Conservation (phyloP, 148 eudicot species). For the Rheum nobile region DNA sequence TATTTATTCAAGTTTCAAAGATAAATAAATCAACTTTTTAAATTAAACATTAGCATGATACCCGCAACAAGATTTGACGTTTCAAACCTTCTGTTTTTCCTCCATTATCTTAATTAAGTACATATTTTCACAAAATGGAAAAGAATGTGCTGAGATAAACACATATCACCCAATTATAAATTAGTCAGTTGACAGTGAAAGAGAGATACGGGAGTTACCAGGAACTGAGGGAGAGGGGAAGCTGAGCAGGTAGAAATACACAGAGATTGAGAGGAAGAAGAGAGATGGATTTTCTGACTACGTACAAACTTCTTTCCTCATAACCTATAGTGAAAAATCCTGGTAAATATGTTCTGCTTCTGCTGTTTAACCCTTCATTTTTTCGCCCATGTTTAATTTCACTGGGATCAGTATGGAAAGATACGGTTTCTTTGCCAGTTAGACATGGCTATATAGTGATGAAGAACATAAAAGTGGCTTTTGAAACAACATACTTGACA, state of each 20-base stretch:
- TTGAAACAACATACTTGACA: too few species aligned
- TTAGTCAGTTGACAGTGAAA: not conserved
- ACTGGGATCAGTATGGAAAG: too few species aligned
- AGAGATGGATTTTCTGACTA: not conserved
- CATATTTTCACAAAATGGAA: not conserved
- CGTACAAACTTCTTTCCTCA: not conserved
- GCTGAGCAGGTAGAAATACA: not conserved
- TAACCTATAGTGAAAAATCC: not conserved
- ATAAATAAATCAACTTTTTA: not conserved
- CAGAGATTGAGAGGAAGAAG: not conserved
- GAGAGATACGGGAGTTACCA: not conserved
- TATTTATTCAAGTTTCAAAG: not conserved
- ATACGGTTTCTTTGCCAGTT: too few species aligned
- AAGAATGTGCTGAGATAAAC: not conserved
- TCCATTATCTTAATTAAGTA: not conserved
- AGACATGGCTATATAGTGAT: too few species aligned
- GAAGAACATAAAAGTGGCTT: too few species aligned
- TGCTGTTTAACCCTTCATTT: not conserved
- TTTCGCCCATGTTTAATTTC: too few species aligned
- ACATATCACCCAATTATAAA: not conserved
- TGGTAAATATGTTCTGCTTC: not conserved
- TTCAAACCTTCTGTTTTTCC: slow-evolving; percentile 1
- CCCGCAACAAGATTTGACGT: not conserved
- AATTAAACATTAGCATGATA: not conserved
- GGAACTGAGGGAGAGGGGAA: not conserved